Percentiles rank a stretch among this genome's conserved stretches.
Evolutionary conservation across 2,329 filamentous ascomycete species (phyloP).

Genomic region (Fusarium marasasianum): DNA sequence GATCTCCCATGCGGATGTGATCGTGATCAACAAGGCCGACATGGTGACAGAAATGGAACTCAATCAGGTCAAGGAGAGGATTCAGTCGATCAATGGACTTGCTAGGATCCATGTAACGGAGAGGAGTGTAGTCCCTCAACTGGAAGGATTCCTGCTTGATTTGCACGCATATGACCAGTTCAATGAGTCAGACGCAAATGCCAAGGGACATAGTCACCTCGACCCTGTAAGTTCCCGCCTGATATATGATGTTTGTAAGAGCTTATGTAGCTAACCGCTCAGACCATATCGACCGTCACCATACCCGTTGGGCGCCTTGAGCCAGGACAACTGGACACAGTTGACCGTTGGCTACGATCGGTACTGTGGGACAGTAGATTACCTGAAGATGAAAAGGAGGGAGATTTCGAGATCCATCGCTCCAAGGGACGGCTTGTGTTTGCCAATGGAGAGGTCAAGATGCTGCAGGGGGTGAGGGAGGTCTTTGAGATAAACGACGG

Average conservation of each 20-base stretch:
- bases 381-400: slow-evolving; percentile 53
- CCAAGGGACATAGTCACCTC: slow-evolving; percentile 87
- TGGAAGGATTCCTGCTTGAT: slow-evolving; percentile 89
- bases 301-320: slow-evolving; percentile 72
- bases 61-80: slow-evolving; percentile 72
- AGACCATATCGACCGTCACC: slow-evolving; percentile 87
- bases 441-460: slow-evolving; percentile 70
- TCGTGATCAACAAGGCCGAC: slow-evolving; percentile 94
- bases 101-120: slow-evolving; percentile 86
- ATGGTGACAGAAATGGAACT: slow-evolving; percentile 78
- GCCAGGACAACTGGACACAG: slow-evolving; percentile 63
- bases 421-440: slow-evolving; percentile 82
- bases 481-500: slow-evolving; percentile 89
- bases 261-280: slow-evolving; percentile 22
- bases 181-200: slow-evolving; percentile 73
- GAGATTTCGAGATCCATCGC: slow-evolving; percentile 81
- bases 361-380: slow-evolving; percentile 83
- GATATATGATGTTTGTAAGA: background rate
- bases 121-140: slow-evolving; percentile 79
- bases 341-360: slow-evolving; percentile 85
- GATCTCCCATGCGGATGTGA: slow-evolving; percentile 94
- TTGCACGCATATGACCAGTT: slow-evolving; percentile 92
- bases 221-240: slow-evolving; percentile 72
- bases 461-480: slow-evolving; percentile 92
- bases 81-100: slow-evolving; percentile 87